Evolutionary conservation across 2,329 filamentous ascomycete genomes (phyloP).

Genomic region (Pseudogymnoascus sp.): DNA sequence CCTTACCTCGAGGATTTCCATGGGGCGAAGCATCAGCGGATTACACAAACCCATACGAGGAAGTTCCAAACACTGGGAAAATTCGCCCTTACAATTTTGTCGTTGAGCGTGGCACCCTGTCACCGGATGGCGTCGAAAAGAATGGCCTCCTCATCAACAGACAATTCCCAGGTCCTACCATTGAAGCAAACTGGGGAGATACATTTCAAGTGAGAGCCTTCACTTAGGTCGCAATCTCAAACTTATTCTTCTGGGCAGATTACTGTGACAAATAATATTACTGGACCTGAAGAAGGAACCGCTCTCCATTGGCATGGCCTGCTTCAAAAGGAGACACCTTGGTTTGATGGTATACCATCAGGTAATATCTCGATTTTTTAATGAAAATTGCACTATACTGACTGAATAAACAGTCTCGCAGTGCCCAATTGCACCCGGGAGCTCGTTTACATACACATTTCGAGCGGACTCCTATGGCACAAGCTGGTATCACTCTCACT

Average conservation of each 20-base stretch:
- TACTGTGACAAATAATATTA: constrained; percentile 32
- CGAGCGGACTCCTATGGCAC: constrained; percentile 36
- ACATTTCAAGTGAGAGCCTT: background rate
- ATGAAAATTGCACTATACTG: background rate
- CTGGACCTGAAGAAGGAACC: constrained; percentile 37
- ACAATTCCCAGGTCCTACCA: constrained; percentile 30
- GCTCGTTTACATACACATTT: constrained; percentile 26
- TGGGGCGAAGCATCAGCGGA: background rate
- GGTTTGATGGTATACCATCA: background rate
- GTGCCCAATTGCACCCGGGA: constrained; percentile 54
- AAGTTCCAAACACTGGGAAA: background rate
- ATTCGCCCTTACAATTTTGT: background rate
- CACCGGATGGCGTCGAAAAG: constrained; percentile 27
- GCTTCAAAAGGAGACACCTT: background rate
- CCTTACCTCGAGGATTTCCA: background rate
- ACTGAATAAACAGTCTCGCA: constrained; percentile 37
- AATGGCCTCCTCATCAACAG: constrained; percentile 30
- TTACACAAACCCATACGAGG: background rate
- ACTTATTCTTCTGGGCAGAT: background rate
- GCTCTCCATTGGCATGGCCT: constrained; percentile 42
- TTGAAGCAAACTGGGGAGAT: constrained; percentile 35
- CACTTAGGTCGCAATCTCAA: background rate
- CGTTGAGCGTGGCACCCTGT: background rate
- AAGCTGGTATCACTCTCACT: constrained; percentile 56
- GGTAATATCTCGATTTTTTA: background rate